These are phyloP conservation scores for Mycena alexandri DNA, from an alignment of 768 basidiomycete genomes.

Conservation along the genomic window DNA sequence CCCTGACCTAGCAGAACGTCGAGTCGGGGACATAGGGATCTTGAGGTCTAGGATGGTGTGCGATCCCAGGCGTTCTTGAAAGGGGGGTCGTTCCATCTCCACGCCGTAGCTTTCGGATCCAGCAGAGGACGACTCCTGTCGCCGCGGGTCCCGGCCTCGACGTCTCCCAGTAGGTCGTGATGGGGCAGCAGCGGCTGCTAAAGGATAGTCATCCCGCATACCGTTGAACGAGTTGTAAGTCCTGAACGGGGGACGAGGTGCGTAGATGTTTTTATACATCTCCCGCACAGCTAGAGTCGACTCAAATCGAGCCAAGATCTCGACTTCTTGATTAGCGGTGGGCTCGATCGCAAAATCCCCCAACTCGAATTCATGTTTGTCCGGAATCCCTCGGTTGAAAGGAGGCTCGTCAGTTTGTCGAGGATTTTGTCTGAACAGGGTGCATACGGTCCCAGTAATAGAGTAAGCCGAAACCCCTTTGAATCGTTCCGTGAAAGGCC, in stretches of 20 bases:
- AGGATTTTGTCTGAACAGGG: slow-evolving; percentile 7
- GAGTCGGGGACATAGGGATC: too few relatives aligned
- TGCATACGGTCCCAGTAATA: neutral
- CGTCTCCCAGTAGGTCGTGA: too few relatives aligned
- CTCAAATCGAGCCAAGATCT: neutral
- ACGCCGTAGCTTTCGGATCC: too few relatives aligned
- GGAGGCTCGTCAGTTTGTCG: neutral
- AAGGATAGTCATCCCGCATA: too few relatives aligned
- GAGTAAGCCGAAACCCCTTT: neutral
- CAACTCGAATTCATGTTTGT: neutral
- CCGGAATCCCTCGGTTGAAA: neutral
- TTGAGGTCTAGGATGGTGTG: too few relatives aligned
- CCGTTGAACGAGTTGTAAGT: neutral
- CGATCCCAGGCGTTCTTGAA: too few relatives aligned
- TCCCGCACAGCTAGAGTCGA: neutral
- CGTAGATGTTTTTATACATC: neutral
- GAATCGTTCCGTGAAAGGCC: neutral
- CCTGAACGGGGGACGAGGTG: neutral
- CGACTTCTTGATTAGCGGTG: neutral
- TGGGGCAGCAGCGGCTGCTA: too few relatives aligned
- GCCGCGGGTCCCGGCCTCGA: too few relatives aligned
- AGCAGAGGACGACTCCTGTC: too few relatives aligned
- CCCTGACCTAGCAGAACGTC: too few relatives aligned
- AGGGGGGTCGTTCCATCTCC: too few relatives aligned
- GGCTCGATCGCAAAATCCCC: neutral